Conservation (phyloP, 192 early-diverging fungal species). For the Linnemannia exigua region DNA sequence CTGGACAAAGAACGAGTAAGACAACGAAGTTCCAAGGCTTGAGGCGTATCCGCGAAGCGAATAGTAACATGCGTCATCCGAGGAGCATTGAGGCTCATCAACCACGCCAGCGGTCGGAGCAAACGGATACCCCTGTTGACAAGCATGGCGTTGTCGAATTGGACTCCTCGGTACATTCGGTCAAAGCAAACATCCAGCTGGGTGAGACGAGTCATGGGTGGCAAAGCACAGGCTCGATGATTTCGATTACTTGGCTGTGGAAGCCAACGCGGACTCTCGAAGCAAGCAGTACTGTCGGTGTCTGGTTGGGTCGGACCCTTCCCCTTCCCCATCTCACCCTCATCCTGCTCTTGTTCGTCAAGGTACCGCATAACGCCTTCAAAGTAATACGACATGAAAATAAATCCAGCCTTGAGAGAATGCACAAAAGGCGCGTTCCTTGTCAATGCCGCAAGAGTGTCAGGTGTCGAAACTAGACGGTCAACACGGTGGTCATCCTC, state of each 20-base stretch:
- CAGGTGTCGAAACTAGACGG: neutral
- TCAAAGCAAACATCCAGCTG: neutral
- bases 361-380: neutral
- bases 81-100: neutral
- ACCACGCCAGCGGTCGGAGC: neutral
- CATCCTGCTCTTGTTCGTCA: neutral
- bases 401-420: neutral
- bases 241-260: neutral
- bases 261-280: neutral
- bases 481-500: neutral
- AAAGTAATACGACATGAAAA: neutral
- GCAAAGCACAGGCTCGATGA: neutral
- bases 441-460: neutral
- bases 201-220: slow-evolving; percentile 1
- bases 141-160: neutral
- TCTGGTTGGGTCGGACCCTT: neutral
- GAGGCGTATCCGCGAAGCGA: neutral
- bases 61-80: neutral
- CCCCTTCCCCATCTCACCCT: neutral
- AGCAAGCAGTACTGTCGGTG: neutral
- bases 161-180: neutral
- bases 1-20: neutral
- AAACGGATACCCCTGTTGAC: neutral
- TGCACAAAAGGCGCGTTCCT: neutral
- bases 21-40: neutral